These are phyloP conservation scores for Myxozyma udenii DNA, from an alignment of 805 yeast species.

Conservation along the genomic window DNA sequence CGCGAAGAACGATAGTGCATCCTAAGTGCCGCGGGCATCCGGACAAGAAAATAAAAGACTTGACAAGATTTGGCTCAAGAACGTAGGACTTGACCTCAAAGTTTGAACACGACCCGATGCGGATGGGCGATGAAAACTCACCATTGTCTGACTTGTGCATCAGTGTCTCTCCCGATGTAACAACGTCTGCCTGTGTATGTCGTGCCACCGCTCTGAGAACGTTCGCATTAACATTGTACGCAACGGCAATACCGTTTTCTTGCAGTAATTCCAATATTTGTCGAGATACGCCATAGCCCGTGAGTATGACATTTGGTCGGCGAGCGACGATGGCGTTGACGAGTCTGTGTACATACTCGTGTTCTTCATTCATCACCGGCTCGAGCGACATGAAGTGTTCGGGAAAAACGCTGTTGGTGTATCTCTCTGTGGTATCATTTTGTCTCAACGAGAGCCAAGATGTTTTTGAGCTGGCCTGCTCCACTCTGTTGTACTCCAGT, in stretches of 20 bases:
- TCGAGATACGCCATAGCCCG: conserved; percentile 78
- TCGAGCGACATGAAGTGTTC: conserved; percentile 72
- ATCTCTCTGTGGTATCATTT: background rate
- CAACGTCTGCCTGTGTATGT: conserved; percentile 78
- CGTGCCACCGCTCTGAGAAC: conserved; percentile 75
- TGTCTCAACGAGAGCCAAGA: background rate
- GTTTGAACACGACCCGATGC: conserved; percentile 68
- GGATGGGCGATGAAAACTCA: conserved; percentile 39
- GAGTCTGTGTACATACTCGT: conserved; percentile 75
- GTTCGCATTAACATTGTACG: conserved; percentile 74
- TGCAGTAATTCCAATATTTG: conserved; percentile 69
- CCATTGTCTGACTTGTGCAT: conserved; percentile 46
- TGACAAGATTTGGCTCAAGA: conserved; percentile 45
- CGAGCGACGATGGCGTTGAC: conserved; percentile 74
- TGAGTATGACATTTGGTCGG: conserved; percentile 73
- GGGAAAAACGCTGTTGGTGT: background rate
- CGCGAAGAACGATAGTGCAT: conserved; percentile 82
- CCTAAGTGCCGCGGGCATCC: conserved; percentile 77
- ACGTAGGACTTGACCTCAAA: conserved; percentile 71
- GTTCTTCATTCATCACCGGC: conserved; percentile 81
- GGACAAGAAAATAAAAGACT: conserved; percentile 72
- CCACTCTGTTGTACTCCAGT: conserved; percentile 73
- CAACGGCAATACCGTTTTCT: conserved; percentile 75
- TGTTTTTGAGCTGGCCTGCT: conserved; percentile 41
- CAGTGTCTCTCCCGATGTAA: conserved; percentile 78